Base-by-base conservation (phyloP, 2,329 filamentous ascomycete genomes). In the Chrysosporium queenslandicum region DNA sequence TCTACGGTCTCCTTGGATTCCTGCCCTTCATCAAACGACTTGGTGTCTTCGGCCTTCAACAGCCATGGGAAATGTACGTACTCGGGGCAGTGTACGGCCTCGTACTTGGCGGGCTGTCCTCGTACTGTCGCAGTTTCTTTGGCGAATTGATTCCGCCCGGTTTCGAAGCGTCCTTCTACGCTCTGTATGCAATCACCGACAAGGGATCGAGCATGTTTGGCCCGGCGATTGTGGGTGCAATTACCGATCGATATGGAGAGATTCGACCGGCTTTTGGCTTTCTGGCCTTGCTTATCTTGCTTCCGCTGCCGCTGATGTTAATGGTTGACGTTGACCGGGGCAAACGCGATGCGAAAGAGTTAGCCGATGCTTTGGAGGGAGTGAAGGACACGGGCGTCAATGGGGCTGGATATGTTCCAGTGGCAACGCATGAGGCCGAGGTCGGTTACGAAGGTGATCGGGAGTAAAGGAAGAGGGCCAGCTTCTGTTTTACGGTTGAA, bases 41-140 rank as follows among this genome's bases (percentile, higher is more conserved):
- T 68, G 90, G 88, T 0, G 81, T 87, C 4, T 71, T 89, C 37
- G 92, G 92, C 1, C 76, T 98, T n/a, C 89, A 95, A 67, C 83
- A 92, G 64, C 84, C 87, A 2, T 95, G 89, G 87, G 92, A 98
- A 62, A 96, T 98, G 87, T 97, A 92, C 61, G 87, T 87, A 0
- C 71, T 98, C 0, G 90, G 88, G 0, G 86, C 86, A 2, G 81
- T 97, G 11, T 97, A 96, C 67, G 92, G 92, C 0, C 81, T 98
- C 46, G 90, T 97, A 1, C 80, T 97, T 27, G 92, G 92, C n/a
- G 92, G 92, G 0, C 72, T 98, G 37, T 88, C 86, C 53, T 86
- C 85, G 21, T 96, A 97, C 68, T 97, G 92, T 65, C 84, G 92
- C 39, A 90, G 87, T 55, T 76, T 98, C 3, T 98, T 87, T 64